These are phyloP conservation scores for Emericellopsis terricola DNA, from an alignment of 495 filamentous ascomycete species.

Conservation along the genomic window DNA sequence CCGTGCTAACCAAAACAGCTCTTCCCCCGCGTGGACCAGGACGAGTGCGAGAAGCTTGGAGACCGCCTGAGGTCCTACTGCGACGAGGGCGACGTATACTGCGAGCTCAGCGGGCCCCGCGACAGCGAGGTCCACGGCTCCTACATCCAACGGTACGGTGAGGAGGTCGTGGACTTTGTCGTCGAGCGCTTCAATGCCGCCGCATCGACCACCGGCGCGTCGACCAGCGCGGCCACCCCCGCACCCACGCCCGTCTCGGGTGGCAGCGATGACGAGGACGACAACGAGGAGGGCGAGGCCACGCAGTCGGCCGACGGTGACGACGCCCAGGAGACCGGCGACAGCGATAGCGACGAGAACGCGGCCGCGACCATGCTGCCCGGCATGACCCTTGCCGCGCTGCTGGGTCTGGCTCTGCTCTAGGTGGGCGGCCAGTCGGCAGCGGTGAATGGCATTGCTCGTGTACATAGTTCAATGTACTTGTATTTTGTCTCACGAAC, in stretches of 20 bases:
- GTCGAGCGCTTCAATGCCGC: constrained; percentile 6
- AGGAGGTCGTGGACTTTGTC: constrained; percentile 8
- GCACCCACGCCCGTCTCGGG: neutral
- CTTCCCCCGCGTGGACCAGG: constrained; percentile 6
- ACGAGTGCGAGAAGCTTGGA: constrained; percentile 6
- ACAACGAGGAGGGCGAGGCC: neutral
- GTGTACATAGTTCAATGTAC: too few species aligned
- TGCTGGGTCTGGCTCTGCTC: too few species aligned
- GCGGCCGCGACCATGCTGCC: too few species aligned
- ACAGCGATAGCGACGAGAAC: too few species aligned
- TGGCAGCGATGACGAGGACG: neutral
- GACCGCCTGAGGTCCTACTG: constrained; percentile 8
- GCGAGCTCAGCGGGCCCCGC: constrained; percentile 7
- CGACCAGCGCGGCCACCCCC: neutral
- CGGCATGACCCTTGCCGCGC: too few species aligned
- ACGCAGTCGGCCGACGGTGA: neutral
- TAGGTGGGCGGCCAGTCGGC: too few species aligned
- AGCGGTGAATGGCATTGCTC: too few species aligned
- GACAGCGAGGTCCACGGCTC: constrained; percentile 7
- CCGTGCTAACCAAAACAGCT: constrained; percentile 3
- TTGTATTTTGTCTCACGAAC: too few species aligned
- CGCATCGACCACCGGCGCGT: neutral
- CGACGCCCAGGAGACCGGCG: too few species aligned
- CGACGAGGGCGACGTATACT: constrained; percentile 11
- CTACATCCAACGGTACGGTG: constrained; percentile 9